Evolutionary conservation across 306 rosid species (phyloP), one percentile per base, ranked within the genome.

Genomic region (Cicer judaicum): DNA sequence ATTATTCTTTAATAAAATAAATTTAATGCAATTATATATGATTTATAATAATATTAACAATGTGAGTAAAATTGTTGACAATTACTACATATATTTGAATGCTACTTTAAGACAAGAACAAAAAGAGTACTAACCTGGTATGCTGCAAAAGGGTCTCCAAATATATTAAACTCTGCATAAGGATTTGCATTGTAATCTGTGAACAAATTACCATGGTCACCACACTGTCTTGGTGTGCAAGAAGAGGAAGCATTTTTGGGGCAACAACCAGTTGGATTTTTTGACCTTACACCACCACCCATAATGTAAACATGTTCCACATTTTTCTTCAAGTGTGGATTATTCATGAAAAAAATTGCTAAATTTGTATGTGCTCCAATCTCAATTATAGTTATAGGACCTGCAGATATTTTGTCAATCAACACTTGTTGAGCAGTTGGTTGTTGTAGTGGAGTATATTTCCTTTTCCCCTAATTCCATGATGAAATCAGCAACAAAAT

Each of bases 141-240:
- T 68, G 96, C 99, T 39, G 97, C 97, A 80, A 94, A 94, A 84
- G 99, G 99, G 80, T 94, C 99, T 73, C 81, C 97, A 68, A 90
- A 92, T 12, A 94, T 76, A 66, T 94, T 94, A 89, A 90, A 94
- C 81, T 92, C 99, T 40, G 90, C 99, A 77, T 88, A 92, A 60
- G 99, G 97, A 78, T 94, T 92, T 19, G 89, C 82, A 8, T 85
- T 67, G 60, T 82, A 87, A 68, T 68, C 84, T 10, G 95, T 79
- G 87, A 87, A 87, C 82, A 94, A 59, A 70, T 92, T 94, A 54
- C 99, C 99, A 11, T 11, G 89, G 73, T 90, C 91, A 62, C 92
- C 94, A 29, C 98, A 93, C 62, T 88, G 94, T 66, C 43, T 41
- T 1, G 94, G 89, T 24, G 71, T 69, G 36, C 97, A 93, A 24